Percentiles rank a stretch among this genome's conserved stretches.
phyloP scores from a whole-genome alignment of 306 rosid genomes.

The Quercus cerris region DNA sequence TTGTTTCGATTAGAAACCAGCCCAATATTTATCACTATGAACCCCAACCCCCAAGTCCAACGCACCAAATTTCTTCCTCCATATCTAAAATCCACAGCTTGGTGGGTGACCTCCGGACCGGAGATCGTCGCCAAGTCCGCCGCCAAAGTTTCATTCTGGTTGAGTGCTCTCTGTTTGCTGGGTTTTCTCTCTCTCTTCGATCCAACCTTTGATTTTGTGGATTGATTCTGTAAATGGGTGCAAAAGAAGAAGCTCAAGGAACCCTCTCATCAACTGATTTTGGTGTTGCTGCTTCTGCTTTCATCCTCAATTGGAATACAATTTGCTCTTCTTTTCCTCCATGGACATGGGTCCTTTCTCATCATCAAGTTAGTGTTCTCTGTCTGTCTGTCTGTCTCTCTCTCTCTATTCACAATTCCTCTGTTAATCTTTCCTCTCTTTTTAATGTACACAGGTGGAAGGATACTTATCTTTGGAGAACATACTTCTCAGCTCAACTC shows the following conservation, averaged over 20 bases:
- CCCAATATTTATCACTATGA: no score
- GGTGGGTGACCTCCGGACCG: no score
- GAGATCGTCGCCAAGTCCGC: no score
- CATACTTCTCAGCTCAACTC: slow-evolving; percentile 28
- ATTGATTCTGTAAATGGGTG: slow-evolving; percentile 14
- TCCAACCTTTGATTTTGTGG: no score
- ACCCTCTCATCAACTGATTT: slow-evolving; percentile 54
- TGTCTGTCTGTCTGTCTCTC: background rate
- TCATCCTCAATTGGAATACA: slow-evolving; percentile 55
- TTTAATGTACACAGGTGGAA: slow-evolving; percentile 22
- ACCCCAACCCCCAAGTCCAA: no score
- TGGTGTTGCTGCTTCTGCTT: slow-evolving; percentile 46
- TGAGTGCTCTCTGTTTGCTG: no score
- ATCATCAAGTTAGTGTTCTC: slow-evolving; percentile 27
- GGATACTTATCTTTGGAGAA: slow-evolving; percentile 76
- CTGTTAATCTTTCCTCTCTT: no score
- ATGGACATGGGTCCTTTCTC: slow-evolving; percentile 61
- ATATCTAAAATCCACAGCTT: no score
- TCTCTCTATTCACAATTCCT: background rate
- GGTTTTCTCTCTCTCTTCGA: no score
- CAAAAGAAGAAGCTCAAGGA: slow-evolving; percentile 32
- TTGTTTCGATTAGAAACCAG: no score
- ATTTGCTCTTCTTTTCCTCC: slow-evolving; percentile 48
- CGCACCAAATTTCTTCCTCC: no score
- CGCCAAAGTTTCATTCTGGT: no score